Conservation (phyloP, 768 basidiomycete species). For the Pholiota molesta region DNA sequence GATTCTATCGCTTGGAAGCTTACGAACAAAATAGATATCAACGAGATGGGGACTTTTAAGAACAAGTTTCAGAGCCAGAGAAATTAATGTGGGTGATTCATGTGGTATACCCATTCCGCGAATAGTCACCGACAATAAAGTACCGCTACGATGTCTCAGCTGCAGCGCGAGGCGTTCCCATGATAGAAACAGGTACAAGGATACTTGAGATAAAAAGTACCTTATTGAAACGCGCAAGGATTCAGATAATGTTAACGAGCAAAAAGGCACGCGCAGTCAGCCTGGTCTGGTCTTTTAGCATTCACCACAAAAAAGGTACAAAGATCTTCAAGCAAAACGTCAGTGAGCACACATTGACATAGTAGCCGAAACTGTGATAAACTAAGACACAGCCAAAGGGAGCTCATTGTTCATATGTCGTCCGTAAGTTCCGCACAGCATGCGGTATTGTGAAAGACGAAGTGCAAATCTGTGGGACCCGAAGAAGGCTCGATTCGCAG, state of each 20-base stretch:
- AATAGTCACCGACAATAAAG: neutral
- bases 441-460: neutral
- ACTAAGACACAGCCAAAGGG: neutral
- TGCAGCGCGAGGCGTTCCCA: neutral
- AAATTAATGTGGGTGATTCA: too few species aligned
- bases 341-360: neutral
- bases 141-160: neutral
- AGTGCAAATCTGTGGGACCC: neutral
- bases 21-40: too few species aligned
- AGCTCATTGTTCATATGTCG: neutral
- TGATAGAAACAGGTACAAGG: neutral
- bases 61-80: too few species aligned
- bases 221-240: too few species aligned
- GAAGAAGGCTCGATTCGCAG: neutral
- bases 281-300: neutral
- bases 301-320: neutral
- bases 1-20: too few species aligned
- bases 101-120: neutral
- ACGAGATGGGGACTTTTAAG: too few species aligned
- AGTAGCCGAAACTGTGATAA: neutral
- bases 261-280: neutral
- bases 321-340: neutral
- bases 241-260: neutral
- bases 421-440: neutral
- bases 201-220: neutral